Conservation (phyloP, 2,329 filamentous ascomycete species). For the Aspergillus viridinutans region DNA sequence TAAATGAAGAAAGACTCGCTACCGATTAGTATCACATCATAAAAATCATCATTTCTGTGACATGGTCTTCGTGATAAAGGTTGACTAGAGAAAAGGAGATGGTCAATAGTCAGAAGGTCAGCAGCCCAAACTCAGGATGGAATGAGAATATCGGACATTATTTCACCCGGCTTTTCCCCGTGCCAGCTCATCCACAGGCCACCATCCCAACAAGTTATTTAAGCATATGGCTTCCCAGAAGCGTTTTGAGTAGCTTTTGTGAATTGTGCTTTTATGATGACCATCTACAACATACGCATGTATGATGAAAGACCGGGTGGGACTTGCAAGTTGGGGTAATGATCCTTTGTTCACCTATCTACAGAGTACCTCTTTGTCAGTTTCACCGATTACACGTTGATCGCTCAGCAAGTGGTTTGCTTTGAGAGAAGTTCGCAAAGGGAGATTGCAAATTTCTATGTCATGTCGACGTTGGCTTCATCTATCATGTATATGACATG, state of each 20-base stretch:
- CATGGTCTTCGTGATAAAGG: not conserved
- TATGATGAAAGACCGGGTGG: not conserved
- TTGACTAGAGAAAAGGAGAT: not conserved
- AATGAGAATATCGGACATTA: constrained; percentile 6
- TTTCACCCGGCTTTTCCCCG: constrained; percentile 3
- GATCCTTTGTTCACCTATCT: not conserved
- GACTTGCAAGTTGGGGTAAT: not conserved
- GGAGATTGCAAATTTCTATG: not conserved
- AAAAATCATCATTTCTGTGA: not conserved
- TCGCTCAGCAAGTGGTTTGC: not conserved
- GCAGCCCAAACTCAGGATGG: not conserved
- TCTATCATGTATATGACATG: not conserved
- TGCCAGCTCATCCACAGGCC: not conserved
- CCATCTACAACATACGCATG: not conserved
- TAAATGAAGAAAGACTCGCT: not conserved
- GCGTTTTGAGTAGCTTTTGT: not conserved
- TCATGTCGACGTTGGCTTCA: not conserved
- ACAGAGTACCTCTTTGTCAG: not conserved
- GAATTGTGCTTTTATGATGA: not conserved
- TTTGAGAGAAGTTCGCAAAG: not conserved
- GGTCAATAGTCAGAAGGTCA: not conserved
- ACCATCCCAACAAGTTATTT: not conserved
- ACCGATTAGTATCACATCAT: not conserved
- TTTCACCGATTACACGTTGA: not conserved
- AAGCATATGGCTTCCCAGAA: not conserved